A percentile compares a stretch with the other conserved stretches of the same genome.
These are phyloP conservation scores for Chlamydomonas reinhardtii DNA, from an alignment of 163 green algal genomes.

Conservation along the genomic window DNA sequence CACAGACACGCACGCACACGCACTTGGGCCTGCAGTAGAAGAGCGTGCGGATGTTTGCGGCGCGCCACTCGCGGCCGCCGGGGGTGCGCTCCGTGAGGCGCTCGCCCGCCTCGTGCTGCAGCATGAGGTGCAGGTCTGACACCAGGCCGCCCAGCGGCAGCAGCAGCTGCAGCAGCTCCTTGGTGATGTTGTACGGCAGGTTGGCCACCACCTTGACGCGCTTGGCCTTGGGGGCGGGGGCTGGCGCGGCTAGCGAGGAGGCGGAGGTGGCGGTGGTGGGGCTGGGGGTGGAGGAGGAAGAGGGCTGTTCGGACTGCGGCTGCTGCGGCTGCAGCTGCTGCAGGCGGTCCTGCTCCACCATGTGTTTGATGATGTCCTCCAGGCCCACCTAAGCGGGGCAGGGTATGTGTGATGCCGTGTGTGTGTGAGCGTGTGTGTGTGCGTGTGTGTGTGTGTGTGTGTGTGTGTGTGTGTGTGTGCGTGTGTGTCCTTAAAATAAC, in stretches of 20 bases:
- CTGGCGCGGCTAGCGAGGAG: background rate
- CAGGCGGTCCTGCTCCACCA: constrained; percentile 35
- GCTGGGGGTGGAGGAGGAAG: too few relatives aligned
- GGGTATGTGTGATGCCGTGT: too few relatives aligned
- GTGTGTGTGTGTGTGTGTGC: too few relatives aligned
- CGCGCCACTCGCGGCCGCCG: constrained; percentile 76
- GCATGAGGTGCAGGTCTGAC: constrained; percentile 87
- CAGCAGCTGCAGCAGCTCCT: constrained; percentile 83
- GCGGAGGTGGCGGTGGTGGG: background rate
- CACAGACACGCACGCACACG: too few relatives aligned
- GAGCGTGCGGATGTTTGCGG: constrained; percentile 80
- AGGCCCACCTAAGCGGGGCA: constrained; percentile 10
- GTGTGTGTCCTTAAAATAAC: too few relatives aligned
- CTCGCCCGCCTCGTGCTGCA: constrained; percentile 84
- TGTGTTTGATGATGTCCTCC: constrained; percentile 27
- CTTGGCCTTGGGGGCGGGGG: background rate
- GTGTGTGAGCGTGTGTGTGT: too few relatives aligned
- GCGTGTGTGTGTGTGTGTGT: too few relatives aligned
- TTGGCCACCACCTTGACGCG: constrained; percentile 90
- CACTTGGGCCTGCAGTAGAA: constrained; percentile 78
- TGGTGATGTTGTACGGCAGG: constrained; percentile 98
- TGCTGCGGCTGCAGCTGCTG: background rate
- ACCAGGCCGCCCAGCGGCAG: constrained; percentile 85
- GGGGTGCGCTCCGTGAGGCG: constrained; percentile 68
- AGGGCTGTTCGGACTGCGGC: background rate